Evolutionary conservation across 768 basidiomycete species (phyloP).

Genomic region (Pleurotus eryngii): DNA sequence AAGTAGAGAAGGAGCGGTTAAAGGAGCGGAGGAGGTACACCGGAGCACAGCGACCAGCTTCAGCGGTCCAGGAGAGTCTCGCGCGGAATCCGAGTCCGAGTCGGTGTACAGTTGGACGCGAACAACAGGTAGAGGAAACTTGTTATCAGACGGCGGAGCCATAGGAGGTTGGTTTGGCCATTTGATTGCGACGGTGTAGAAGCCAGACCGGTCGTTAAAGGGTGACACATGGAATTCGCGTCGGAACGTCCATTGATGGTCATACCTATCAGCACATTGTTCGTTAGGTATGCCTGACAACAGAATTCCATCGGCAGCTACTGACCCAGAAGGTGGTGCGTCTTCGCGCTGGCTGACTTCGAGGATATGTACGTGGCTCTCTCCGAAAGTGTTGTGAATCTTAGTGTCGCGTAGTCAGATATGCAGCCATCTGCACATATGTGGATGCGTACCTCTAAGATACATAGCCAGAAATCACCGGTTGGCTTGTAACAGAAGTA

Average conservation of each 20-base stretch:
- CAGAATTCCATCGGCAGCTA: not conserved
- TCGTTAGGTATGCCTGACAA: not conserved
- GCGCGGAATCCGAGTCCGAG: conserved; percentile 1
- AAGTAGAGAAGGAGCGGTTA: conserved; percentile 37
- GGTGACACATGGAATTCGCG: conserved; percentile 76
- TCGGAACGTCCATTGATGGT: conserved; percentile 63
- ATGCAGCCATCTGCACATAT: not conserved
- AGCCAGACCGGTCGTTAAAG: conserved; percentile 69
- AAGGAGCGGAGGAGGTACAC: conserved; percentile 31
- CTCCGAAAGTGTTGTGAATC: conserved; percentile 76
- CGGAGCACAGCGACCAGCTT: conserved; percentile 55
- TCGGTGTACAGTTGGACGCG: conserved; percentile 37
- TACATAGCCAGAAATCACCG: conserved; percentile 33
- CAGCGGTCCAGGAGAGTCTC: conserved; percentile 26
- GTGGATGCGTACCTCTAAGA: conserved; percentile 51
- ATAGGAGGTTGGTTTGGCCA: conserved; percentile 39
- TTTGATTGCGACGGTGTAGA: conserved; percentile 55
- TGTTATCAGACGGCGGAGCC: conserved; percentile 7
- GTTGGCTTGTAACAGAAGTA: conserved; percentile 56
- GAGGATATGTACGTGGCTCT: conserved; percentile 60
- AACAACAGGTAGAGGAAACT: conserved; percentile 28
- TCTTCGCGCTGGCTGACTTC: conserved; percentile 45
- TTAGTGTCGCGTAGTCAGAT: conserved; percentile 16
- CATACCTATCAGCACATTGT: conserved; percentile 27
- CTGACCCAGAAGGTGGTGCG: conserved; percentile 28